Percentiles rank a stretch among this genome's conserved stretches.
Conservation (phyloP, 768 basidiomycete genomes). For the Rhodotorula toruloides region DNA sequence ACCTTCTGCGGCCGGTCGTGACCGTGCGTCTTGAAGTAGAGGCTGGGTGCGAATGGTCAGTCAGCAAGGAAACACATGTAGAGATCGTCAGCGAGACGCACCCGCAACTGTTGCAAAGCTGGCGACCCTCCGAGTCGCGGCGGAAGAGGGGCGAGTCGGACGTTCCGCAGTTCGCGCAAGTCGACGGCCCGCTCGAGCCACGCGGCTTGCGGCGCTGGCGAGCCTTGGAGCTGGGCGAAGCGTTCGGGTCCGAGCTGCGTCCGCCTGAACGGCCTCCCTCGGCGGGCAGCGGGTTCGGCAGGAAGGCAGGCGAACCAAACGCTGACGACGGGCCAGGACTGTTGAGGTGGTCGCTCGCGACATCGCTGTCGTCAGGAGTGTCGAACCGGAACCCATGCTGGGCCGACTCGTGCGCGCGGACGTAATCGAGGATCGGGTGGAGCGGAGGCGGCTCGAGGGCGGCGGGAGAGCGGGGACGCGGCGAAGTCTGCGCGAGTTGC, state of each 20-base stretch:
- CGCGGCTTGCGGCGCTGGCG: conserved; percentile 7
- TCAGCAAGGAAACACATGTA: not conserved
- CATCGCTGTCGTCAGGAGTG: conserved; percentile 17
- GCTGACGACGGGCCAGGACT: not conserved
- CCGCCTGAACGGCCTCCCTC: not conserved
- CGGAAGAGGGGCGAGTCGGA: conserved; percentile 28
- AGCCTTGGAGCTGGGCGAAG: not conserved
- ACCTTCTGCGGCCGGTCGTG: conserved; percentile 30
- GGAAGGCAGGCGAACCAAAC: not conserved
- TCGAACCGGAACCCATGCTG: conserved; percentile 4
- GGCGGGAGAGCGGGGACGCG: too few species aligned
- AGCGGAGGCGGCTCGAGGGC: not conserved
- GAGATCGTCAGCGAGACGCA: not conserved
- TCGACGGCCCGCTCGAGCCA: conserved; percentile 1
- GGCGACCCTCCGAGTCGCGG: conserved; percentile 17
- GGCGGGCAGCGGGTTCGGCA: not conserved
- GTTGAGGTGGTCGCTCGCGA: not conserved
- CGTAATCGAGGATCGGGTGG: conserved; percentile 12
- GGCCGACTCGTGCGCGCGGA: conserved; percentile 18
- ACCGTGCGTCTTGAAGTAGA: conserved; percentile 35
- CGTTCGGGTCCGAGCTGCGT: not conserved
- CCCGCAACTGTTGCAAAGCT: conserved; percentile 33
- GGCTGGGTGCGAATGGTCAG: not conserved
- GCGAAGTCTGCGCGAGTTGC: too few species aligned
- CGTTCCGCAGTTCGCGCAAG: conserved; percentile 29